Conservation (phyloP, 1,139 yeast genomes). For the Taphrina confusa region DNA sequence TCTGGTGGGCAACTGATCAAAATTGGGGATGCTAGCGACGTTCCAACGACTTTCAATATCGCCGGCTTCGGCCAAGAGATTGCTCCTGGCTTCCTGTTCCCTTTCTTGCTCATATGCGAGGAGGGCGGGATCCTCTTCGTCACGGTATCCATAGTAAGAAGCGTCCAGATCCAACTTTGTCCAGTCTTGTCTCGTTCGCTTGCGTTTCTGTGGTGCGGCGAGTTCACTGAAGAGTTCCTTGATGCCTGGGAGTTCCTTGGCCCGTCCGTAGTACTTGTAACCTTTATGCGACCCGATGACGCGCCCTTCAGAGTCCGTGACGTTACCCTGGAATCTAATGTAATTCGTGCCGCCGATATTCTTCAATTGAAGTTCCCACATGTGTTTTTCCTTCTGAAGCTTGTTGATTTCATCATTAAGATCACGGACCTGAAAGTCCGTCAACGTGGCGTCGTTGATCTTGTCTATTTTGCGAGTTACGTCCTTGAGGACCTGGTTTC, state of each 20-base stretch:
- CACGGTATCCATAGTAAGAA: conserved; percentile 55
- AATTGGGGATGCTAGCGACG: conserved; percentile 34
- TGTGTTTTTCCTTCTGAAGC: conserved; percentile 63
- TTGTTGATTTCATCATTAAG: conserved; percentile 74
- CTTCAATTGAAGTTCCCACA: conserved; percentile 77
- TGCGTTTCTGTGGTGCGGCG: conserved; percentile 30
- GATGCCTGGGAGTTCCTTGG: conserved; percentile 77
- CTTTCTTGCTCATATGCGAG: conserved; percentile 44
- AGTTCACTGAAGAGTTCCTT: conserved; percentile 53
- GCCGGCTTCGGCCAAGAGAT: conserved; percentile 37
- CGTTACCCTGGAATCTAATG: conserved; percentile 41
- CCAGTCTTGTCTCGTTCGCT: conserved; percentile 39
- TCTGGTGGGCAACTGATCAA: conserved; percentile 23
- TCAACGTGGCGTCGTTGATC: conserved; percentile 63
- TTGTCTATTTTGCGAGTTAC: conserved; percentile 61
- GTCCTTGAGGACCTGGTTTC: conserved; percentile 65
- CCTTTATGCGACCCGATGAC: conserved; percentile 52
- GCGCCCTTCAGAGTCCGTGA: conserved; percentile 43
- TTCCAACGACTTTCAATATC: conserved; percentile 37
- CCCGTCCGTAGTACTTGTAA: conserved; percentile 78
- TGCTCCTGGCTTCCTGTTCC: conserved; percentile 41
- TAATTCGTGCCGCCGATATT: conserved; percentile 72
- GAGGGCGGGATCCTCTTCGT: conserved; percentile 45
- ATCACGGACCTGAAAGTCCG: conserved; percentile 66
- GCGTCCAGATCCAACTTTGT: conserved; percentile 45